phyloP scores from a whole-genome alignment of 306 rosid genomes.

The Cicer chorassanicum region DNA sequence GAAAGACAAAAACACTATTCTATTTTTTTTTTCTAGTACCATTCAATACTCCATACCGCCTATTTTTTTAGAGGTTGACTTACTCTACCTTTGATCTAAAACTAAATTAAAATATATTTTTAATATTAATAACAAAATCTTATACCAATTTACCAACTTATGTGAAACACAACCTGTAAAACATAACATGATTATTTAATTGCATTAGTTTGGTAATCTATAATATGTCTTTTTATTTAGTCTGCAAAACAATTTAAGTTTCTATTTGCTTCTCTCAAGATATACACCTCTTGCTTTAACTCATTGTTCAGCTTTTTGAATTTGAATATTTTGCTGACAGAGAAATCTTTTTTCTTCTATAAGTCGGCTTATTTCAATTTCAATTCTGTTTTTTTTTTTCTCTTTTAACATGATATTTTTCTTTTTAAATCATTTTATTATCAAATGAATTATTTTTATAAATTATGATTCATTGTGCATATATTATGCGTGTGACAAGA shows the following conservation, averaged over 20 bases:
- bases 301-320: constrained; percentile 46
- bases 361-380: constrained; percentile 41
- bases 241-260: constrained; percentile 27
- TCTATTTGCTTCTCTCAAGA: constrained; percentile 28
- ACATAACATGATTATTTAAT: constrained; percentile 41
- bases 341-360: constrained; percentile 53
- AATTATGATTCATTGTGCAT: constrained; percentile 3
- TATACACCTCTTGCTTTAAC: constrained; percentile 51
- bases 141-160: no score
- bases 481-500: constrained; percentile 24
- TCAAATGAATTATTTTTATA: constrained; percentile 17
- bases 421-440: constrained; percentile 51
- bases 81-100: no score
- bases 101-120: no score
- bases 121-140: no score
- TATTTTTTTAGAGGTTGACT: no score
- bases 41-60: no score
- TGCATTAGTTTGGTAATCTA: constrained; percentile 40
- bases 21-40: no score
- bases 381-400: constrained; percentile 44
- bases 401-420: constrained; percentile 43
- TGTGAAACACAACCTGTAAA: no score
- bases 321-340: not conserved
- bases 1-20: no score
- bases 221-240: constrained; percentile 42